phyloP scores from a whole-genome alignment of 352 stramenopile species.

The Globisporangium paddicum region DNA sequence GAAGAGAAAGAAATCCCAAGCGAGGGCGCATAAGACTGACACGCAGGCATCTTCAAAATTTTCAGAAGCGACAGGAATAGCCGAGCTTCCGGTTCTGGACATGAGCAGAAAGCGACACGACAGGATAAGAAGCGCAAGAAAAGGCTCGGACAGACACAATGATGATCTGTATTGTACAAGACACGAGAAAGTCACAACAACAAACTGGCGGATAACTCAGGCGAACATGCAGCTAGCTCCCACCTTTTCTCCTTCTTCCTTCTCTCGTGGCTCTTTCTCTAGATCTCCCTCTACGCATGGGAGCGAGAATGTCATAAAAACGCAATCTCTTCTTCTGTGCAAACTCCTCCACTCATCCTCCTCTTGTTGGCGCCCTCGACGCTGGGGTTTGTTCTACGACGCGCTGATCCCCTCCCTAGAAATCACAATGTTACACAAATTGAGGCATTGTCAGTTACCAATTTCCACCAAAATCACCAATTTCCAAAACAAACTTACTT shows the following conservation, averaged over 20 bases:
- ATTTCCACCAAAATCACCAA: background rate
- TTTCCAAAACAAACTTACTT: constrained; percentile 48
- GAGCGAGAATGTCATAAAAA: constrained; percentile 12
- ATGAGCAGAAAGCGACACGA: background rate
- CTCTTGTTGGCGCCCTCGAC: background rate
- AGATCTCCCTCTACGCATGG: constrained; percentile 14
- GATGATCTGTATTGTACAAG: constrained; percentile 32
- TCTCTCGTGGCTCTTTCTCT: constrained; percentile 1
- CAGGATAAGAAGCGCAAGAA: background rate
- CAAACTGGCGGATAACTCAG: constrained; percentile 1
- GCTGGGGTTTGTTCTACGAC: constrained; percentile 33
- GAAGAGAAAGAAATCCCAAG: background rate
- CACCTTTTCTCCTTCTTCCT: background rate
- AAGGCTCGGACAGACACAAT: background rate
- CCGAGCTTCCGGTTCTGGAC: background rate
- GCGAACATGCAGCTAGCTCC: background rate
- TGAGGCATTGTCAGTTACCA: background rate
- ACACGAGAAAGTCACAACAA: constrained; percentile 15
- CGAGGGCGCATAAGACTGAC: background rate
- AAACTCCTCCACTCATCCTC: background rate
- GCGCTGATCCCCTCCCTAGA: constrained; percentile 70
- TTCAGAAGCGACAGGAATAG: background rate
- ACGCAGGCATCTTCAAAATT: background rate
- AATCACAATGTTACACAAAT: constrained; percentile 8
- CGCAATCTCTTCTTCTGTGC: constrained; percentile 8